Conservation (phyloP, 1,139 yeast genomes). For the Yamadazyma kanchanaburiensis region DNA sequence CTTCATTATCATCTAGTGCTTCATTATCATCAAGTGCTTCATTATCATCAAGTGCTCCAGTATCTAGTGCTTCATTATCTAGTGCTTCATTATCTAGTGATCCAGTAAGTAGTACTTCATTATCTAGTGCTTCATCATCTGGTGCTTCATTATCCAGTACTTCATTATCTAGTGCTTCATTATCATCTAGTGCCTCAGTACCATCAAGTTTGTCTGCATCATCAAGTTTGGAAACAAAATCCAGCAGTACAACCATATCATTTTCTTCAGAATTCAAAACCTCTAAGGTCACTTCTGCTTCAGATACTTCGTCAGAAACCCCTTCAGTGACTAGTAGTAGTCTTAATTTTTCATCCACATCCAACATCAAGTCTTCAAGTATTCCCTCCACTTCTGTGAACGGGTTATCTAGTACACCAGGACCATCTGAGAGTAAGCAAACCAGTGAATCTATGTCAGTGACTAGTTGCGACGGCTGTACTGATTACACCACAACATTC, state of each 20-base stretch:
- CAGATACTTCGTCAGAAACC: constrained; percentile 3
- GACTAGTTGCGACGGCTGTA: too few relatives aligned
- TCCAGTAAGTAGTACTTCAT: too few relatives aligned
- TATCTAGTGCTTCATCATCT: constrained; percentile 4
- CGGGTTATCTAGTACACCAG: too few relatives aligned
- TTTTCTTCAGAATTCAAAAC: constrained; percentile 3
- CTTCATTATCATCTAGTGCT: constrained; percentile 4
- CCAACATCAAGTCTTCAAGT: constrained; percentile 10
- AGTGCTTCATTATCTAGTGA: constrained; percentile 2
- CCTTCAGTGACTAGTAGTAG: constrained; percentile 7
- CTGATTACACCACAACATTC: too few relatives aligned
- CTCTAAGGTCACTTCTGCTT: constrained; percentile 1
- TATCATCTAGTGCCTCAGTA: constrained; percentile 5
- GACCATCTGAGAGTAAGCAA: too few relatives aligned
- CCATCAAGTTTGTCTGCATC: constrained; percentile 5
- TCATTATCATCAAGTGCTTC: constrained; percentile 5
- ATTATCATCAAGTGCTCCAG: constrained; percentile 4
- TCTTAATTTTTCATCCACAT: not conserved
- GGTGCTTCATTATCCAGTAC: constrained; percentile 3
- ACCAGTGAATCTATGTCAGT: constrained; percentile 8
- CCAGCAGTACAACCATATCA: constrained; percentile 5
- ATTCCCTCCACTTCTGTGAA: too few relatives aligned
- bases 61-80: constrained; percentile 4
- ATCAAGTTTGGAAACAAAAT: constrained; percentile 3
- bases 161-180: constrained; percentile 1